Evolutionary conservation across 2,329 filamentous ascomycete genomes (phyloP), one percentile per base, ranked within the genome.

Genomic region (Rutstroemia sydowiana): DNA sequence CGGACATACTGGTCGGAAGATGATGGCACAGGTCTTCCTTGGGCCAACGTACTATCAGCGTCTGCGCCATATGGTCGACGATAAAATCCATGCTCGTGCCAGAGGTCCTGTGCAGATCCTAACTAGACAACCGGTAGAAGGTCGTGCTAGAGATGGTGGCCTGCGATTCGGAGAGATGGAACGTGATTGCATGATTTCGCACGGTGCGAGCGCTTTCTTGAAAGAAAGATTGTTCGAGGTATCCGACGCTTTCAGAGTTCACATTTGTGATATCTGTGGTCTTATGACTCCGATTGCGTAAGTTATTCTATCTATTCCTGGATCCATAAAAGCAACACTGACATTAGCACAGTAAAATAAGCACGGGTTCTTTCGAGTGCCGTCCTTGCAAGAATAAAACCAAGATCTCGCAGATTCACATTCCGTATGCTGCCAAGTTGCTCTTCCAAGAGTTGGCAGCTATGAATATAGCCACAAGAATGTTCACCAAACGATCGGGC

Each of bases 131-230:
- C 93, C 93, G 16, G 93, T 98, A 13, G 93, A 98, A 73, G 93
- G 93, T 86, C 88, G 95, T 81, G 93, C 93, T 3, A 79, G 95
- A 71, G 95, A 98, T 68, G 93, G 93, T 79, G 93, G 93, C 76
- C 79, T 98, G 41, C 92, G 95, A 68, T 98, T 98, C 82, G 93
- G 93, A 84, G 93, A 98, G 77, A 98, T 98, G 93, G 95, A 98
- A 73, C 92, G 95, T 75, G 95, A 98, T 81, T 98, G 93, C 70
- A 98, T 98, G 93, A 98, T 98, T 75, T 90, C 95, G n/a, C 95
- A 98, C 69, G 93, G 93, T 68, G 93, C 95, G 3, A 92, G 89
- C 50, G 86, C 91, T 1, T 98, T 98, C 79, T 73, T 98, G 66
- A 98, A 98, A 74, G 93, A 98, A 76, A 83, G 93, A 65, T 73